Percentiles rank a stretch among this genome's conserved stretches.
phyloP scores from a whole-genome alignment of 306 rosid species.

The Mimosa pudica region DNA sequence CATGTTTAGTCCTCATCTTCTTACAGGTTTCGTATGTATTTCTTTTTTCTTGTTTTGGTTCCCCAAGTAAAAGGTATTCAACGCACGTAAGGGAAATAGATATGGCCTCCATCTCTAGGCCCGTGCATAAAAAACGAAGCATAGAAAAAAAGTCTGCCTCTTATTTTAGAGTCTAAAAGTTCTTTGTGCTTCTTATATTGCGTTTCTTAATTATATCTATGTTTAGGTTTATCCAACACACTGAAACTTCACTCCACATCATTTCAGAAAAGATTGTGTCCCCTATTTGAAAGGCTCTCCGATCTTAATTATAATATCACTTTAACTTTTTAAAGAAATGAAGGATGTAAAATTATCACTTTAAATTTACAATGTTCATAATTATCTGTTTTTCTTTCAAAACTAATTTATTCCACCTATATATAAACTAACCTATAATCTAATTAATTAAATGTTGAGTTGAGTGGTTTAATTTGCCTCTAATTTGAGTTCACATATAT shows the following conservation, averaged over 20 bases:
- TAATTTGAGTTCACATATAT: not conserved
- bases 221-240: not conserved
- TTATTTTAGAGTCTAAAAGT: not conserved
- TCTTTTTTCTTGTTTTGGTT: not conserved
- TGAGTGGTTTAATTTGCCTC: not conserved
- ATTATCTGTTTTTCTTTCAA: no score
- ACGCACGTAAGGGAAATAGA: not conserved
- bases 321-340: no score
- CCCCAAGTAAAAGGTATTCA: not conserved
- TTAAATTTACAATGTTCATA: no score
- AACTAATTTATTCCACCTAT: no score
- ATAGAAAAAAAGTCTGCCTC: not conserved
- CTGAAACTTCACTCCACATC: not conserved
- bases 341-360: no score
- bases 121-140: not conserved
- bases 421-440: no score
- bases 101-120: not conserved
- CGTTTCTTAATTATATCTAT: not conserved
- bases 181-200: not conserved
- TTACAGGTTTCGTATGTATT: constrained; percentile 12
- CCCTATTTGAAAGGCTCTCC: not conserved
- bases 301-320: no score
- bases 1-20: constrained; percentile 43
- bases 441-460: no score
- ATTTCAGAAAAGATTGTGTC: not conserved